Conservation (phyloP, 2,329 filamentous ascomycete species). For the Pyrenophora teres region DNA sequence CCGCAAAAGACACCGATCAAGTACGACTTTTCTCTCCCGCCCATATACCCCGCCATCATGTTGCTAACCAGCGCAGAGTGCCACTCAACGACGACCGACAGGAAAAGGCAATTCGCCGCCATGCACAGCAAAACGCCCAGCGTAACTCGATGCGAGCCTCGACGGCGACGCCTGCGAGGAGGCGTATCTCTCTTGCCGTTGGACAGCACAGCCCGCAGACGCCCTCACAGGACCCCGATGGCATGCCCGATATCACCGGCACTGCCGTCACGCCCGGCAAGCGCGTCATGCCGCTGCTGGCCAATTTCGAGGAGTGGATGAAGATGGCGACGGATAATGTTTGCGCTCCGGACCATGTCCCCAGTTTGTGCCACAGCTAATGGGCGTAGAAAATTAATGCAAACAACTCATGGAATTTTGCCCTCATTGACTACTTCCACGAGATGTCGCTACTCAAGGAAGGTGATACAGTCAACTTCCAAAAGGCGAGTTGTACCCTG, state of each 20-base stretch:
- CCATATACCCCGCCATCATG: not conserved
- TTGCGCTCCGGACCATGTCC: constrained; percentile 3
- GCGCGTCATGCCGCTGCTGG: constrained; percentile 82
- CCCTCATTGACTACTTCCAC: constrained; percentile 99
- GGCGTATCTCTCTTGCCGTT: constrained; percentile 62
- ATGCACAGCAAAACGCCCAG: constrained; percentile 86
- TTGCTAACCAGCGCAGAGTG: constrained; percentile 62
- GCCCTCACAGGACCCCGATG: constrained; percentile 54
- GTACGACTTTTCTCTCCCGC: constrained; percentile 15
- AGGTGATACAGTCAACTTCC: constrained; percentile 96
- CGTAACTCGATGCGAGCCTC: constrained; percentile 90
- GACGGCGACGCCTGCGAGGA: constrained; percentile 69
- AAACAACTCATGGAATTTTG: constrained; percentile 98
- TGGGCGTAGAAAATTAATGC: constrained; percentile 75
- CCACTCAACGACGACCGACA: constrained; percentile 93
- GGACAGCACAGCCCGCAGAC: constrained; percentile 55
- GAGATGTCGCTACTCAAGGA: constrained; percentile 98
- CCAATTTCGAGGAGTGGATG: constrained; percentile 99
- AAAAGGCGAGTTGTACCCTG: constrained; percentile 95
- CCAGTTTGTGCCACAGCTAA: too few relatives aligned
- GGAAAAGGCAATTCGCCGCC: constrained; percentile 88
- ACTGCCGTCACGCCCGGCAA: constrained; percentile 91
- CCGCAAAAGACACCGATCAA: constrained; percentile 53
- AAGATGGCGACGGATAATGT: constrained; percentile 98
- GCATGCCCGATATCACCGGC: constrained; percentile 66